Evolutionary conservation across 2,329 filamentous ascomycete genomes (phyloP), one percentile per base, ranked within the genome.

Genomic region (Periconia macrospinosa): DNA sequence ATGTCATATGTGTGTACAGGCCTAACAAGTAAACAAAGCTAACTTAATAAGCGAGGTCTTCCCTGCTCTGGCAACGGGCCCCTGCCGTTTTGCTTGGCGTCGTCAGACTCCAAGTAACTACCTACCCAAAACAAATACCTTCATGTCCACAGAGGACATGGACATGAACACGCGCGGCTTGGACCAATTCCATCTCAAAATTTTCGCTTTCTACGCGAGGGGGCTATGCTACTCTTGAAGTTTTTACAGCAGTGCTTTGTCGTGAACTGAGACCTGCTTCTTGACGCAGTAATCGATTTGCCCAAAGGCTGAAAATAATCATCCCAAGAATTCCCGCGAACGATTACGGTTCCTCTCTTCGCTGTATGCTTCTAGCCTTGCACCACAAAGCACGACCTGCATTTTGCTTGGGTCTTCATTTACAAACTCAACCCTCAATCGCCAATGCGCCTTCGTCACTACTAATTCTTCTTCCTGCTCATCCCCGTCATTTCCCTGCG

Each of bases 341-440:
- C 75, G 75, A 75, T 95, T 96, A 58, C 90, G 82, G 11, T 81
- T 81, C 56, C 80, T 78, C 73, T 93, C 85, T 8, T 80, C 81
- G 49, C 81, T 87, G 61, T 86, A 83, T 0, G 87, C 88, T 61
- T 95, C 89, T 23, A 96, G 69, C 72, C 90, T 91, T 33, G 92
- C 89, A 1, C 86, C 89, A 15, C 89, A 80, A 47, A 96, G 80
- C 19, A 91, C 81, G 54, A 90, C 88, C 74, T 93, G 88, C 52
- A 87, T 79, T 2, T 78, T 78, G 30, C 59, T 67, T 65, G 81
- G 84, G 46, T 81, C 80, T 47, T 74, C 78, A 5, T 61, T 58
- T 11, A 70, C 69, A 7, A 75, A 73, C 66, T 88, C 86, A 27
- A 95, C 84, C 41, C 83, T 80, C 60, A 77, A 41, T 27, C 74